Evolutionary conservation across 1,284 basidiomycete genomes (phyloP).

Genomic region (Leccinum glutinopallens): DNA sequence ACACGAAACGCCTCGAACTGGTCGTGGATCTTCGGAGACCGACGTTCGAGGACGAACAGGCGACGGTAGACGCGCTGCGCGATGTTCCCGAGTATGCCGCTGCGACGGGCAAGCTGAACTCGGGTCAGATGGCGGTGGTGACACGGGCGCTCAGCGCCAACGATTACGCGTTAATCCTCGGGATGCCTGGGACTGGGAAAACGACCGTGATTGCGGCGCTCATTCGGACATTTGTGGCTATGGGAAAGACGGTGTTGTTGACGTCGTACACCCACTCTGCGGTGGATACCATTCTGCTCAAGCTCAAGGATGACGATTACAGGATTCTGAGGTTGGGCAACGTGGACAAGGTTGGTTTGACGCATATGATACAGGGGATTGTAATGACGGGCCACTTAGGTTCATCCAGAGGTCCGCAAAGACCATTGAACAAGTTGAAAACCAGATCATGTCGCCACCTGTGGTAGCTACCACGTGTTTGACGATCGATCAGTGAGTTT

Average conservation of each 20-base stretch:
- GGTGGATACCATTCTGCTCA: constrained; percentile 92
- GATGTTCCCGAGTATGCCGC: constrained; percentile 28
- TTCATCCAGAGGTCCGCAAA: constrained; percentile 77
- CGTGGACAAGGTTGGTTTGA: constrained; percentile 75
- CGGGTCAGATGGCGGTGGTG: constrained; percentile 76
- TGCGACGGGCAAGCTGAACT: constrained; percentile 57
- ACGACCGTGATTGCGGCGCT: constrained; percentile 93
- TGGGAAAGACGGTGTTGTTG: constrained; percentile 87
- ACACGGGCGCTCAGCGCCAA: constrained; percentile 73
- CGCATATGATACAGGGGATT: background rate
- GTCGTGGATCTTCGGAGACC: constrained; percentile 85
- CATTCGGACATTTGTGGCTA: constrained; percentile 75
- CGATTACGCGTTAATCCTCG: constrained; percentile 92
- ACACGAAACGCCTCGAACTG: constrained; percentile 63
- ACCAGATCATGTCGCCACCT: constrained; percentile 80
- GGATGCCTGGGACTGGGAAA: constrained; percentile 99
- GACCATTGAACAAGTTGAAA: constrained; percentile 78
- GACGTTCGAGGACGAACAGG: constrained; percentile 49
- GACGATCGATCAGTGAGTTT: constrained; percentile 86
- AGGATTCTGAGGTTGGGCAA: constrained; percentile 88
- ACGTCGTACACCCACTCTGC: constrained; percentile 97
- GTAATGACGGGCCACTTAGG: constrained; percentile 42
- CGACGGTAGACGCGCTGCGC: constrained; percentile 23
- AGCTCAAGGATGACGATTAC: constrained; percentile 70
- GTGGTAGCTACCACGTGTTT: constrained; percentile 97